phyloP scores from a whole-genome alignment of 805 yeast genomes.

The Sugiyamaella marilandica region DNA sequence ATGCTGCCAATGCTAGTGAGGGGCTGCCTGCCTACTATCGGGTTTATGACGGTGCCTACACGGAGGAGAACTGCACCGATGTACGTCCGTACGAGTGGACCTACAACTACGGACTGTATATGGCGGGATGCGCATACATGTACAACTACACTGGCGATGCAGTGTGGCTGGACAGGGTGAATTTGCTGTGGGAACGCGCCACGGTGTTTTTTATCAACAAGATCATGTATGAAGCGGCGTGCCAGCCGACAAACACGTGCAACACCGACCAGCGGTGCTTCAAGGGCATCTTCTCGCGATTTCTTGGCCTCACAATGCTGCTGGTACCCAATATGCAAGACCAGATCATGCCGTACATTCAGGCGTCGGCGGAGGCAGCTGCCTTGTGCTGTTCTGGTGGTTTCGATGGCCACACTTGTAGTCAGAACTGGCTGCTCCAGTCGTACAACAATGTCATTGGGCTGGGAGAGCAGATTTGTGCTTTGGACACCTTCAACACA shows the following conservation, averaged over 20 bases:
- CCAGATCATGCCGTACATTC: constrained; percentile 43
- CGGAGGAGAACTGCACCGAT: constrained; percentile 54
- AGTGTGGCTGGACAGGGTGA: constrained; percentile 61
- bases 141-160: constrained; percentile 64
- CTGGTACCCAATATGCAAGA: constrained; percentile 53
- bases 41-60: constrained; percentile 37
- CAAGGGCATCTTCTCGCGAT: constrained; percentile 64
- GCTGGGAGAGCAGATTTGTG: constrained; percentile 79
- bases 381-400: constrained; percentile 80
- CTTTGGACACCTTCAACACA: constrained; percentile 56
- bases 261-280: constrained; percentile 72
- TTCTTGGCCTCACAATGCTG: constrained; percentile 57
- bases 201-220: constrained; percentile 43
- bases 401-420: constrained; percentile 74
- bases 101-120: constrained; percentile 73
- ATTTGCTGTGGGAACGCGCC: constrained; percentile 47
- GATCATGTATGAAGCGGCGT: constrained; percentile 66
- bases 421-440: constrained; percentile 57
- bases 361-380: constrained; percentile 60
- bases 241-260: constrained; percentile 53
- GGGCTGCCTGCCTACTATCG: constrained; percentile 30
- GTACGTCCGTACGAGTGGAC: constrained; percentile 68
- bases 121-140: constrained; percentile 75
- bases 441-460: constrained; percentile 69
- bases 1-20: constrained; percentile 22